Evolutionary conservation across 176 grass and related monocot species (phyloP).

Genomic region (Oryza meridionalis): DNA sequence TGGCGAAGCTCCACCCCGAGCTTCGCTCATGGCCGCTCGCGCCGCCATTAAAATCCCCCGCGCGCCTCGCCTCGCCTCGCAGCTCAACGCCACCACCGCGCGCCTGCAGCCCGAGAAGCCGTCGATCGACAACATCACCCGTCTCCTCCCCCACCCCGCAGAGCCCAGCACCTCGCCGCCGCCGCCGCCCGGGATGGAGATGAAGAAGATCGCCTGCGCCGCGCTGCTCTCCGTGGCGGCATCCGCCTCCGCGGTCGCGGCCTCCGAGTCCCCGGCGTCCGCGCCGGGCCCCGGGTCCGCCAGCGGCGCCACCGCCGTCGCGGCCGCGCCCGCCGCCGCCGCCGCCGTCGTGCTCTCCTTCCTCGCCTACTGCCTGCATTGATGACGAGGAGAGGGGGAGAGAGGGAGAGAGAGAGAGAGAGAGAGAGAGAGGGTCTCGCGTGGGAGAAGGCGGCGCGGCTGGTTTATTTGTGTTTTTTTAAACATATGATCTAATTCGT

Average conservation of each 20-base stretch:
- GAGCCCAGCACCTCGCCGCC: neutral
- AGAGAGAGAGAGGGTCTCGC: neutral
- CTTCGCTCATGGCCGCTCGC: neutral
- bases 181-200: neutral
- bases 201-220: conserved; percentile 3
- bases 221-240: conserved; percentile 26
- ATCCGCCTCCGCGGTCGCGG: conserved; percentile 52
- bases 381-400: neutral
- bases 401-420: too few species aligned
- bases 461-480: neutral
- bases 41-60: neutral
- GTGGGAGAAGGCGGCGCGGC: neutral
- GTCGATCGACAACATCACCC: neutral
- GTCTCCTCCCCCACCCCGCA: neutral
- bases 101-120: neutral
- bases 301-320: conserved; percentile 8
- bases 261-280: conserved; percentile 42
- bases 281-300: neutral
- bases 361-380: conserved; percentile 72
- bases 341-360: conserved; percentile 65
- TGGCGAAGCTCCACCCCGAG: neutral
- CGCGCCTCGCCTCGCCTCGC: neutral
- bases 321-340: conserved; percentile 49
- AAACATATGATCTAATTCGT: neutral
- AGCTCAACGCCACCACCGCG: neutral